Conservation (phyloP, 176 grass and related monocot species). For the Eragrostis nindensis region DNA sequence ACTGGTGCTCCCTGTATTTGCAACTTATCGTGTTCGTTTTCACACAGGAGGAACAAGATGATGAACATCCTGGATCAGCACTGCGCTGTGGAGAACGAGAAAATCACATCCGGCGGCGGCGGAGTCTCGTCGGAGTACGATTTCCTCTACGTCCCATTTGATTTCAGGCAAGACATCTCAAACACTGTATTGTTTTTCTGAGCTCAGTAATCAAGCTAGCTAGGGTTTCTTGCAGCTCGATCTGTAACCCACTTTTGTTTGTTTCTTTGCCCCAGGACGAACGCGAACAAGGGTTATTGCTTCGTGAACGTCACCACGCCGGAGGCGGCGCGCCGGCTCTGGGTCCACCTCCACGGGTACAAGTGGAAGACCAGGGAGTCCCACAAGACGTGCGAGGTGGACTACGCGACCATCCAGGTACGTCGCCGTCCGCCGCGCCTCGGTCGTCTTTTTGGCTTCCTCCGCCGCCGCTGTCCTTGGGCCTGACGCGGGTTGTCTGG, state of each 20-base stretch:
- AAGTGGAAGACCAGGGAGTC: conserved; percentile 36
- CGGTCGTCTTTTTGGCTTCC: neutral
- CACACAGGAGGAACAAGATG: conserved; percentile 32
- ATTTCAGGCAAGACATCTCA: conserved; percentile 57
- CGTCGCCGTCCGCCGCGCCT: no score
- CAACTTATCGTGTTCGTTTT: neutral
- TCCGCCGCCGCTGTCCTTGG: neutral
- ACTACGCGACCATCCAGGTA: conserved; percentile 54
- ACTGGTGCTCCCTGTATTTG: no score
- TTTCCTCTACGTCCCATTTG: conserved; percentile 68
- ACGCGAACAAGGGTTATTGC: conserved; percentile 64
- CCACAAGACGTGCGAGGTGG: conserved; percentile 58
- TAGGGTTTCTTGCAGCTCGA: neutral
- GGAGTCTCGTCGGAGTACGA: conserved; percentile 49
- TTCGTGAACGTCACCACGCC: conserved; percentile 73
- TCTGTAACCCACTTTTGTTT: neutral
- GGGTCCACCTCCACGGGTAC: conserved; percentile 28
- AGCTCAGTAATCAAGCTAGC: no score
- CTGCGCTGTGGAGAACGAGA: conserved; percentile 49
- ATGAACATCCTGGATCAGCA: conserved; percentile 50
- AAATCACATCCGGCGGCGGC: neutral
- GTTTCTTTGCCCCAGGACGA: conserved; percentile 10
- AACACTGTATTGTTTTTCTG: no score
- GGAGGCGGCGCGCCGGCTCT: conserved; percentile 42
- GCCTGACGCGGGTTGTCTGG: neutral